Evolutionary conservation across 495 filamentous ascomycete genomes (phyloP).

Genomic region (Aspergillus taichungensis): DNA sequence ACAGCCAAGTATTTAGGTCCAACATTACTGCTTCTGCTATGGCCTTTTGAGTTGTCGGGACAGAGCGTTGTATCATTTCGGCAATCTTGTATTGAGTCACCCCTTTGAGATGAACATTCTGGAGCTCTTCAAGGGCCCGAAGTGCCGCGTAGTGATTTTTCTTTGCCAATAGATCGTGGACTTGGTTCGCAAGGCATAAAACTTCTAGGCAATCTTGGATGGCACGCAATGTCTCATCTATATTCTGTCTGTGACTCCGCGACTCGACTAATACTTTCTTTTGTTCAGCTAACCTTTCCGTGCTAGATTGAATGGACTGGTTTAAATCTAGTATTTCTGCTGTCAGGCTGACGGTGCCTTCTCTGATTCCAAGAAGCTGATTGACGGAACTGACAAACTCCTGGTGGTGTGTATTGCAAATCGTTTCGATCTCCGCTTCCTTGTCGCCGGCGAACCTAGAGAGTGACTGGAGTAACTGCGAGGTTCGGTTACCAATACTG

Average conservation of each 20-base stretch:
- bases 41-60: conserved; percentile 82
- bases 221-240: conserved; percentile 84
- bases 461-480: conserved; percentile 67
- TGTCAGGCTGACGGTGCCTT: conserved; percentile 79
- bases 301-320: conserved; percentile 90
- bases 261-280: conserved; percentile 92
- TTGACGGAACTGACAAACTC: conserved; percentile 92
- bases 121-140: conserved; percentile 87
- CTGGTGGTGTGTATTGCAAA: conserved; percentile 92
- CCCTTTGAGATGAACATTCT: conserved; percentile 90
- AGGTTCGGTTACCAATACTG: conserved; percentile 61
- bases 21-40: conserved; percentile 96
- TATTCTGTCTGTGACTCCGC: conserved; percentile 85
- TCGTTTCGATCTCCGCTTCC: conserved; percentile 85
- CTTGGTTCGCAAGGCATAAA: conserved; percentile 84
- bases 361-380: conserved; percentile 79
- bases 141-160: conserved; percentile 95
- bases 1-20: conserved; percentile 97
- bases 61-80: conserved; percentile 88
- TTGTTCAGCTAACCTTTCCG: conserved; percentile 86
- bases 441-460: conserved; percentile 74
- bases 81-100: conserved; percentile 93
- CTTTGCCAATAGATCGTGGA: conserved; percentile 78
- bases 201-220: conserved; percentile 89
- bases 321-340: conserved; percentile 89